Base-by-base conservation (phyloP, 2,329 filamentous ascomycete genomes). In the Aureobasidium uvarum region DNA sequence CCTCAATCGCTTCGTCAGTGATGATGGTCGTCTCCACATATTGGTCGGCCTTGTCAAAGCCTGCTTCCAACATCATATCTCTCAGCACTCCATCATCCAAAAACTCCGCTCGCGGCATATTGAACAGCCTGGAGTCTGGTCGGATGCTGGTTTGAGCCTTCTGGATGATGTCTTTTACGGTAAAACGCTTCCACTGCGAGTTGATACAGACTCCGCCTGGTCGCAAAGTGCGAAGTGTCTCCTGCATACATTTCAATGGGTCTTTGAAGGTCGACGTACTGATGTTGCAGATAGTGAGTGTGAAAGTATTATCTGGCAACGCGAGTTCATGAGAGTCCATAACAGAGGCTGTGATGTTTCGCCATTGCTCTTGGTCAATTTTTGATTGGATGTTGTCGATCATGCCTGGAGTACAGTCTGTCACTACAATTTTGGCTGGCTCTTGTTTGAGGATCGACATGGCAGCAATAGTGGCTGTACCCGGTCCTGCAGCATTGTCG, bases 401-500 rank as follows among this genome's bases (percentile, higher is more conserved):
- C 50, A 52, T 52, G 50, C 50, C 50, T 52, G 33, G 50, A 33
- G 28, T 52, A n/a, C 33, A 52, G 28, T 52, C 50, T 33, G 50
- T 52, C 28, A 52, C 50, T n/a, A 52, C 31, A 36, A 52, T 52
- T 10, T 52, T 52, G 50, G 50, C 50, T 33, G 28, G 50, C 28
- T 33, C 50, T 52, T 33, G 25, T 25, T 52, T 52, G 50, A 52
- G 50, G 16, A 52, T 2, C 10, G 50, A 52, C 50, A 52, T 52
- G 14, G 28, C 50, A 16, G 50, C 50, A 20, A 52, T 20, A 52
- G 50, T 52, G 50, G 50, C 50, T 52, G 50, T 52, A 33, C 50
- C 50, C 33, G 50, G 50, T 33, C 50, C 50, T 52, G 50, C 50
- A 36, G 50, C 50, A 52, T 52, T 52, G 48, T 51, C 48, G 25